Conservation (phyloP, 331 rosid species). For the Malus hybrid region DNA sequence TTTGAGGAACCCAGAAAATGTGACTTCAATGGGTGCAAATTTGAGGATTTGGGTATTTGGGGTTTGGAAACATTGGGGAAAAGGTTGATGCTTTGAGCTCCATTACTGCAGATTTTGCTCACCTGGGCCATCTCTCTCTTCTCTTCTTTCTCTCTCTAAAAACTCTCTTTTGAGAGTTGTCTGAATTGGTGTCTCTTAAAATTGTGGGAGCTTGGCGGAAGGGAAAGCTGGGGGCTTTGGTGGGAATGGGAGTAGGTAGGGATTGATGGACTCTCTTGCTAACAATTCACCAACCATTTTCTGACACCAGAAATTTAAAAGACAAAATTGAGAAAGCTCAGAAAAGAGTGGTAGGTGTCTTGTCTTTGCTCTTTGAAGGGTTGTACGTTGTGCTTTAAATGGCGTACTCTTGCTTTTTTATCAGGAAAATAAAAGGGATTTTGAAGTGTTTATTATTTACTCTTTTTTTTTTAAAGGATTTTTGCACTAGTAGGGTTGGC, state of each 20-base stretch:
- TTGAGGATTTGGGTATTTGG: conserved; percentile 45
- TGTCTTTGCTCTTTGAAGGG: too few relatives aligned
- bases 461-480: too few relatives aligned
- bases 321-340: neutral
- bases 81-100: conserved; percentile 46
- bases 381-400: too few relatives aligned
- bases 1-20: conserved; percentile 36
- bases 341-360: too few relatives aligned
- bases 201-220: neutral
- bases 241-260: conserved; percentile 33
- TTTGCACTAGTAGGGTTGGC: too few relatives aligned
- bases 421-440: rapidly evolving
- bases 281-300: neutral
- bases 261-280: conserved; percentile 34
- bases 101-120: conserved; percentile 54
- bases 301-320: conserved; percentile 12
- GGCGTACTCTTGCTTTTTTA: too few relatives aligned
- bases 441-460: too few relatives aligned
- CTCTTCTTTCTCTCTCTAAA: neutral
- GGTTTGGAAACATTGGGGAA: conserved; percentile 36
- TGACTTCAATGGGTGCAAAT: conserved; percentile 42
- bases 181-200: neutral
- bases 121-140: conserved; percentile 56
- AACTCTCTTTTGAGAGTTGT: neutral
- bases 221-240: conserved; percentile 19